Evolutionary conservation across 148 eudicot genomes (phyloP).

Genomic region (Euryodendron excelsum): DNA sequence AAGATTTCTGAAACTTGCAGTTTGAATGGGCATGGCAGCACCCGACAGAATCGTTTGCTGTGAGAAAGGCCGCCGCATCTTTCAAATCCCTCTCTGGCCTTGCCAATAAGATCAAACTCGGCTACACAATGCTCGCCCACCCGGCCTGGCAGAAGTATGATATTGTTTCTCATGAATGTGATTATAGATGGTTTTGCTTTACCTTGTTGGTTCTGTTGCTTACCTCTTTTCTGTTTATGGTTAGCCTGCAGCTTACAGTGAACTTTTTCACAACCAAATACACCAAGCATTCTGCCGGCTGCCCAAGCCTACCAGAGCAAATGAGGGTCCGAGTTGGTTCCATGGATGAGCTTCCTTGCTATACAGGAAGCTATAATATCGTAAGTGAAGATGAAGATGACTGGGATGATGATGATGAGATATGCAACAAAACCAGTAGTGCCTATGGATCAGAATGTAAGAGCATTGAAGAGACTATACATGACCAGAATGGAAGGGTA

Average conservation of each 20-base stretch:
- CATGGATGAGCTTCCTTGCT: conserved; percentile 88
- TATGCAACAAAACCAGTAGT: background rate
- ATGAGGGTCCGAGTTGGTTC: conserved; percentile 63
- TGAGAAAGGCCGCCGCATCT: conserved; percentile 59
- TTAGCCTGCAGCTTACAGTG: conserved; percentile 74
- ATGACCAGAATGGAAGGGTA: background rate
- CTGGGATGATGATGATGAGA: conserved; percentile 20
- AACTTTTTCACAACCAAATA: conserved; percentile 79
- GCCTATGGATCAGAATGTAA: conserved; percentile 12
- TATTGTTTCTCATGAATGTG: conserved; percentile 9
- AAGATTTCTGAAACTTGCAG: conserved; percentile 44
- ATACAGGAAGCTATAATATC: conserved; percentile 23
- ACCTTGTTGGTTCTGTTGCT: background rate
- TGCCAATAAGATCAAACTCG: conserved; percentile 77
- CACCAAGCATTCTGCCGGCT: conserved; percentile 59
- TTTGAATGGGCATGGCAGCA: conserved; percentile 99
- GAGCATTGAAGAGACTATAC: conserved; percentile 9
- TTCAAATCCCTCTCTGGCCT: conserved; percentile 76
- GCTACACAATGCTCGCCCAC: conserved; percentile 80
- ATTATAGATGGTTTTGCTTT: background rate
- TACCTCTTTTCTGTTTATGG: conserved; percentile 12
- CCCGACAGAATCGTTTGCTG: conserved; percentile 75
- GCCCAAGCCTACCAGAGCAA: conserved; percentile 68
- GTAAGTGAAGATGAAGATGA: conserved; percentile 20
- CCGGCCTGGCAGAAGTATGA: conserved; percentile 74